Evolutionary conservation across 176 grass and related monocot genomes (phyloP).

Genomic region (Oryza nivara): DNA sequence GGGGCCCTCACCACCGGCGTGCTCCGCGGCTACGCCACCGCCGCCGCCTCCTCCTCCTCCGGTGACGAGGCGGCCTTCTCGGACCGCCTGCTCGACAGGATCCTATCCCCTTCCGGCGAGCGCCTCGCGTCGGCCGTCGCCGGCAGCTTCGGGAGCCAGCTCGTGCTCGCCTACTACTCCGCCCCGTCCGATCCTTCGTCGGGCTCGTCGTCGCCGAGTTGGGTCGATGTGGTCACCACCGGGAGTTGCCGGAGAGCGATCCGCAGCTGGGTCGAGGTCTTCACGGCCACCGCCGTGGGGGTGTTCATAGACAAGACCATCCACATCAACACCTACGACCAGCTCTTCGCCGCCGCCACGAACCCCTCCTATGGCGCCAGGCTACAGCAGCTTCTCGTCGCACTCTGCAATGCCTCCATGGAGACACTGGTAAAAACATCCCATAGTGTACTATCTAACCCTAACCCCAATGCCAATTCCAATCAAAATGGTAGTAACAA

Average conservation of each 20-base stretch:
- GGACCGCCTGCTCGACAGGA: slow-evolving; percentile 63
- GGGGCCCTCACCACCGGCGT: slow-evolving; percentile 59
- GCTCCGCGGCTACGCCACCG: slow-evolving; percentile 41
- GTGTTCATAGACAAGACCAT: slow-evolving; percentile 93
- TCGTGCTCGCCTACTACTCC: slow-evolving; percentile 66
- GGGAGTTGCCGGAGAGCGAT: slow-evolving; percentile 51
- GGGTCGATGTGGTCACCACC: slow-evolving; percentile 57
- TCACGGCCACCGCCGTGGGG: slow-evolving; percentile 73
- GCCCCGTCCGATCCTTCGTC: slow-evolving; percentile 28
- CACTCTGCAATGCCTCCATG: slow-evolving; percentile 66
- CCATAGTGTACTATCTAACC: slow-evolving; percentile 48
- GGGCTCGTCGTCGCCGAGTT: slow-evolving; percentile 25
- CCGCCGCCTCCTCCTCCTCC: neutral
- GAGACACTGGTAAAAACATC: slow-evolving; percentile 80
- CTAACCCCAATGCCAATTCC: neutral
- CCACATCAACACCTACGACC: slow-evolving; percentile 93
- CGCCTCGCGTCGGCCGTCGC: slow-evolving; percentile 63
- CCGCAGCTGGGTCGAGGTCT: slow-evolving; percentile 54
- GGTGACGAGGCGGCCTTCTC: slow-evolving; percentile 1
- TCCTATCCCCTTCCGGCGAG: slow-evolving; percentile 57
- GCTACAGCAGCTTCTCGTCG: slow-evolving; percentile 62
- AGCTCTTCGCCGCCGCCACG: slow-evolving; percentile 81
- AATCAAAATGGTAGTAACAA: neutral
- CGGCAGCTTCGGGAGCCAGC: slow-evolving; percentile 63
- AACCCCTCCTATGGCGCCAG: slow-evolving; percentile 70